phyloP scores from a whole-genome alignment of 2,329 filamentous ascomycete species.

The Mycosphaerella sp. region DNA sequence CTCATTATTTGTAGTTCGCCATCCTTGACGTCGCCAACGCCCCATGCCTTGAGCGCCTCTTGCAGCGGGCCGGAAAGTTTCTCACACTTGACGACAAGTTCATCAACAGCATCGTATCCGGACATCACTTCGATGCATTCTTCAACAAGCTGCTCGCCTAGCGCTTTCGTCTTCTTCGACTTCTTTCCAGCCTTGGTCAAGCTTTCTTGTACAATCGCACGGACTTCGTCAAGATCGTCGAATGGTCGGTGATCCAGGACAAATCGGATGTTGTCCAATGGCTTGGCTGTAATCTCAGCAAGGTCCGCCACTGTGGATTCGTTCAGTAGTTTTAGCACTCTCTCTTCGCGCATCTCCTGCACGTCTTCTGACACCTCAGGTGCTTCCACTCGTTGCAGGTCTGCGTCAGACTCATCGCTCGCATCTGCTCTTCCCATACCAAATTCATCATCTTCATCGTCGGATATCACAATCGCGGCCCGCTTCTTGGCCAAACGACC shows the following conservation, averaged over 20 bases:
- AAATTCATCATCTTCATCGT: constrained; percentile 37
- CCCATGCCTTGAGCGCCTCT: constrained; percentile 61
- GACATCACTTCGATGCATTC: constrained; percentile 65
- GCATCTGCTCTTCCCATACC: constrained; percentile 19
- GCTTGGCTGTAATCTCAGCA: constrained; percentile 71
- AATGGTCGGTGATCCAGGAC: constrained; percentile 75
- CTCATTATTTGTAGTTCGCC: constrained; percentile 57
- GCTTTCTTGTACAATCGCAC: constrained; percentile 50
- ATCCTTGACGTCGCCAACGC: constrained; percentile 52
- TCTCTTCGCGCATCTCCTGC: constrained; percentile 19
- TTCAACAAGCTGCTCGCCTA: constrained; percentile 62
- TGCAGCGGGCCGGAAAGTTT: constrained; percentile 60
- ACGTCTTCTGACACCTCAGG: constrained; percentile 16
- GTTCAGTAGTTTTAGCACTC: constrained; percentile 77
- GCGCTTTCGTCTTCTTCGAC: constrained; percentile 42
- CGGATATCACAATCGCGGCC: constrained; percentile 32
- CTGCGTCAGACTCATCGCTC: constrained; percentile 17
- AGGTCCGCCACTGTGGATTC: constrained; percentile 67
- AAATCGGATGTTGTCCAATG: constrained; percentile 60
- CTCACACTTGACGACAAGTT: constrained; percentile 71
- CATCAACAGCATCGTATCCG: constrained; percentile 76
- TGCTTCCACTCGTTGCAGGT: constrained; percentile 4
- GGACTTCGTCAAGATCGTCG: constrained; percentile 56
- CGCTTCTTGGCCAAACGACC: constrained; percentile 20
- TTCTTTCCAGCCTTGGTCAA: constrained; percentile 49